phyloP scores from a whole-genome alignment of 768 basidiomycete species.

The Chiua virens region DNA sequence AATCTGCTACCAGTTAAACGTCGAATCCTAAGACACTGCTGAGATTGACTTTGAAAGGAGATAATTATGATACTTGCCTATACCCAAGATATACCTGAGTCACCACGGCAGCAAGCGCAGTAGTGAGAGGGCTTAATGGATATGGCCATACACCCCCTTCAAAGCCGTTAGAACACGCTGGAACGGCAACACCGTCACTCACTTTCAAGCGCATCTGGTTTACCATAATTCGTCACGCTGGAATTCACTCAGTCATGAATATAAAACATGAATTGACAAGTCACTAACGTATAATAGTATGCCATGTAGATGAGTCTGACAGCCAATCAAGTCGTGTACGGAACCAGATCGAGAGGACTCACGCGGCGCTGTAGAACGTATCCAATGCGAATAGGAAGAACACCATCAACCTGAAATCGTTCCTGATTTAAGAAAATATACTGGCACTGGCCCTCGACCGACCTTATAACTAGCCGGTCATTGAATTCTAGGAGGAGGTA shows the following conservation, averaged over 20 bases:
- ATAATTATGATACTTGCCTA: constrained; percentile 33
- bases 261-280: neutral
- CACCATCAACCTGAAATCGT: constrained; percentile 13
- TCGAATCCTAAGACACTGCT: constrained; percentile 8
- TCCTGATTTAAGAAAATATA: neutral
- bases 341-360: neutral
- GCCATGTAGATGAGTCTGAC: constrained; percentile 18
- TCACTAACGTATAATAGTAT: constrained; percentile 19
- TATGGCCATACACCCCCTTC: constrained; percentile 28
- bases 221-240: constrained; percentile 3
- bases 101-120: constrained; percentile 46
- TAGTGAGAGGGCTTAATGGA: constrained; percentile 49
- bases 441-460: neutral
- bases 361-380: constrained; percentile 19
- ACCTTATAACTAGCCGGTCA: constrained; percentile 12
- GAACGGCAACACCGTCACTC: neutral
- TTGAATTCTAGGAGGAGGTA: constrained; percentile 9
- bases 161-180: neutral
- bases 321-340: neutral
- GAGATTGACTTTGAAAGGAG: neutral
- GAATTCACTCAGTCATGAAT: too few relatives aligned
- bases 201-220: constrained; percentile 13
- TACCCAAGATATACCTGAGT: constrained; percentile 46
- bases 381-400: constrained; percentile 18
- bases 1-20: constrained; percentile 10